These are phyloP conservation scores for Cryphonectria carpinicola DNA, from an alignment of 2,329 filamentous ascomycete species.

Conservation along the genomic window DNA sequence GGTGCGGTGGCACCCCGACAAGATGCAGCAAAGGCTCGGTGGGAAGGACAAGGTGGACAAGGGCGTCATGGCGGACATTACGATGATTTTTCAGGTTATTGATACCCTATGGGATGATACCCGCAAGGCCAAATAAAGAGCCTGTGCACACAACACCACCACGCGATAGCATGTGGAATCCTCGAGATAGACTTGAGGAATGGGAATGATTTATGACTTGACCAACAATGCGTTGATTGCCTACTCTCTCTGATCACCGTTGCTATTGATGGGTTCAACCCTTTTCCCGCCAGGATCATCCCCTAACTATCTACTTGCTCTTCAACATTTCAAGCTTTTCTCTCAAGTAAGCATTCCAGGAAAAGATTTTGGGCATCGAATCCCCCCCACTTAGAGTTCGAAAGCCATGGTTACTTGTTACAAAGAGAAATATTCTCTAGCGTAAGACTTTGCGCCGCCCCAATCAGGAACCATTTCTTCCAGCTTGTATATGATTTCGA, in stretches of 20 bases:
- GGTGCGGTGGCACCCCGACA: slow-evolving; percentile 96
- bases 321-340: too few species aligned
- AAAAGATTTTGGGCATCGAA: too few species aligned
- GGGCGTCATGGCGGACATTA: slow-evolving; percentile 76
- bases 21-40: slow-evolving; percentile 88
- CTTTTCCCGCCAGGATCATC: not conserved
- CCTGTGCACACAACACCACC: not conserved
- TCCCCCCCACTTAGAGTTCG: too few species aligned
- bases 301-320: too few species aligned
- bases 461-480: too few species aligned
- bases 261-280: not conserved
- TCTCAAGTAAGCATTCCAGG: too few species aligned
- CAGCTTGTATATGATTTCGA: too few species aligned
- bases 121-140: slow-evolving; percentile 41
- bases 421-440: not conserved
- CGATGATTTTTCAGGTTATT: slow-evolving; percentile 87
- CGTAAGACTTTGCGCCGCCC: too few species aligned
- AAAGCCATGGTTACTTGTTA: too few species aligned
- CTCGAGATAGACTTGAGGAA: not conserved
- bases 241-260: not conserved
- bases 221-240: not conserved
- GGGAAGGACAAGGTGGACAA: slow-evolving; percentile 72
- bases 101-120: slow-evolving; percentile 77
- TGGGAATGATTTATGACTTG: not conserved
- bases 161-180: not conserved